phyloP scores from a whole-genome alignment of 1,139 yeast species.

The Diutina mesorugosa region DNA sequence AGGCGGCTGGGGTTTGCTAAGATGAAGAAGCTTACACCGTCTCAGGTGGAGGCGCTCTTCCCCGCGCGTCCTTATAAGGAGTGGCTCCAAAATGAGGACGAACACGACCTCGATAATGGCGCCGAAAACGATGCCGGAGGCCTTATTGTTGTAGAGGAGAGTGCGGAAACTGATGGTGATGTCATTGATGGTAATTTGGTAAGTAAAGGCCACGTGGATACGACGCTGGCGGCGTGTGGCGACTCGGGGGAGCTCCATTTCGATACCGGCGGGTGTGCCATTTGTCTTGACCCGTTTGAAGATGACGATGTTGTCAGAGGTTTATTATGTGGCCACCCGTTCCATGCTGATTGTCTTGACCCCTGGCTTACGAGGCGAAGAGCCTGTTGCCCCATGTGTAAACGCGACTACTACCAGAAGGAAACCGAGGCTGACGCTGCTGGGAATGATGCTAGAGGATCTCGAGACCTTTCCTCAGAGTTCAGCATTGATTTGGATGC shows the following conservation, averaged over 20 bases:
- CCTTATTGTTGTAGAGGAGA: not conserved
- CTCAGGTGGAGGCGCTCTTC: constrained; percentile 53
- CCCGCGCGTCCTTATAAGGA: constrained; percentile 51
- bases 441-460: not conserved
- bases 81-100: constrained; percentile 38
- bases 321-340: constrained; percentile 72
- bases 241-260: constrained; percentile 29
- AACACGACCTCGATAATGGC: not conserved
- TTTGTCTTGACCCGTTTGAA: constrained; percentile 58
- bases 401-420: constrained; percentile 45
- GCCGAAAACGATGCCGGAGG: not conserved
- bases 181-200: not conserved
- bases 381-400: constrained; percentile 82
- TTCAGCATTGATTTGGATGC: constrained; percentile 24
- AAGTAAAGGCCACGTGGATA: not conserved
- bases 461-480: not conserved
- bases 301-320: constrained; percentile 58
- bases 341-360: constrained; percentile 68
- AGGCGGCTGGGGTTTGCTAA: constrained; percentile 26
- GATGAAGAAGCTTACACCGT: constrained; percentile 42
- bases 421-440: not conserved
- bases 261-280: constrained; percentile 69
- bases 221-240: constrained; percentile 5
- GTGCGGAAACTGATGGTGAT: not conserved
- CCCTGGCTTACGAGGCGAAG: constrained; percentile 71